Conservation (phyloP, 495 filamentous ascomycete genomes). For the Astrothelium subdiscretum region DNA sequence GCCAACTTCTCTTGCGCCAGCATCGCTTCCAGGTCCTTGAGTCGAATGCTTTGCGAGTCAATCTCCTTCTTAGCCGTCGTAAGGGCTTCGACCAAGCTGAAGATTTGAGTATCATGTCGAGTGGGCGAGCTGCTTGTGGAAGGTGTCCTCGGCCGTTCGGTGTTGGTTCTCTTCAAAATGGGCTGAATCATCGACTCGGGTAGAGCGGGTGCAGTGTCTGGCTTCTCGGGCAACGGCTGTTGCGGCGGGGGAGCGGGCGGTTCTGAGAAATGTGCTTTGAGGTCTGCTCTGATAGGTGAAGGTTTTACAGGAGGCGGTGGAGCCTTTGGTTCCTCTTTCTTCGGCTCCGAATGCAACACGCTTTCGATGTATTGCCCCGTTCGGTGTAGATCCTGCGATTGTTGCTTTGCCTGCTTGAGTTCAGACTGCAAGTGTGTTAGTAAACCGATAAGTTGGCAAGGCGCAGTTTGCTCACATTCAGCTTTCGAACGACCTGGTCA, state of each 20-base stretch:
- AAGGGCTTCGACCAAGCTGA: slow-evolving; percentile 70
- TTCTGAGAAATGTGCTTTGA: slow-evolving; percentile 68
- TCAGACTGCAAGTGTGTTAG: slow-evolving; percentile 49
- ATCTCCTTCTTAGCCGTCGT: slow-evolving; percentile 71
- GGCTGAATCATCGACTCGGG: slow-evolving; percentile 37
- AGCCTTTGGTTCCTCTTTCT: slow-evolving; percentile 42
- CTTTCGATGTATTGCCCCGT: slow-evolving; percentile 70
- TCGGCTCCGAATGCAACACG: slow-evolving; percentile 49
- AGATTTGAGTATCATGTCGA: slow-evolving; percentile 48
- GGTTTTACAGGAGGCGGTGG: slow-evolving; percentile 13
- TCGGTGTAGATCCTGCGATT: slow-evolving; percentile 69
- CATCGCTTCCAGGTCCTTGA: slow-evolving; percentile 71
- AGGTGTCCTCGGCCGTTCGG: slow-evolving; percentile 54
- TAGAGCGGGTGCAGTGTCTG: slow-evolving; percentile 48
- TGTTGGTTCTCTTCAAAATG: slow-evolving; percentile 59
- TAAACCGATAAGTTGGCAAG: slow-evolving; percentile 13
- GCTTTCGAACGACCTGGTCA: slow-evolving; percentile 86
- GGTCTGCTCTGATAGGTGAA: slow-evolving; percentile 34
- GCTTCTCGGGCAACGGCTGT: slow-evolving; percentile 83
- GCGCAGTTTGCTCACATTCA: slow-evolving; percentile 56
- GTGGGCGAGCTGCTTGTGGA: slow-evolving; percentile 40
- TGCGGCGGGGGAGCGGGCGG: slow-evolving; percentile 86
- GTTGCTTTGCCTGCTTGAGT: slow-evolving; percentile 75
- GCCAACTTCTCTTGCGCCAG: slow-evolving; percentile 69
- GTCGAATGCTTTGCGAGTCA: slow-evolving; percentile 60